Evolutionary conservation across 108 stramenopile genomes (phyloP).

Genomic region (Cylindrotheca closterium): DNA sequence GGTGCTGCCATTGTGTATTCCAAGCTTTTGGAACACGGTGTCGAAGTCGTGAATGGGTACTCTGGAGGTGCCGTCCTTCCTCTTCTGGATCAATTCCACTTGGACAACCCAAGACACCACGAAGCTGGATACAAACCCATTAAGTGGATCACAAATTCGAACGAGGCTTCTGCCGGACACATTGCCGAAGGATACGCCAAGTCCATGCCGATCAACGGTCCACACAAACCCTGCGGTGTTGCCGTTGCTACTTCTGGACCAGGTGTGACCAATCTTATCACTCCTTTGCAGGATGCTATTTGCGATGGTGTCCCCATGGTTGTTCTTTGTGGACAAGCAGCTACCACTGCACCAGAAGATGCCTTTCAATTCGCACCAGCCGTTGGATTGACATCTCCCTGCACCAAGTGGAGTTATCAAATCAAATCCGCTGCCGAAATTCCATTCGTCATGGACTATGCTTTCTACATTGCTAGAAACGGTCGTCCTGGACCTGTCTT

Average conservation of each 20-base stretch:
- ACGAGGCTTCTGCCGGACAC: constrained; percentile 83
- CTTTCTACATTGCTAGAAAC: constrained; percentile 82
- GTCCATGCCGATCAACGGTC: constrained; percentile 54
- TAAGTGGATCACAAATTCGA: constrained; percentile 91
- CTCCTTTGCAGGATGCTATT: constrained; percentile 85
- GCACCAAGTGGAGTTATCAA: constrained; percentile 90
- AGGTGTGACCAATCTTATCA: constrained; percentile 90
- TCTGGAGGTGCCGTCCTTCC: constrained; percentile 92
- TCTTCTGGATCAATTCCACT: constrained; percentile 86
- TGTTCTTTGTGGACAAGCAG: constrained; percentile 88
- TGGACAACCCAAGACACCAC: constrained; percentile 71
- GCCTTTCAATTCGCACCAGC: constrained; percentile 87
- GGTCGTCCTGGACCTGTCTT: constrained; percentile 94
- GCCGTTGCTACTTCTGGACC: constrained; percentile 92
- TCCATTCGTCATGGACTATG: constrained; percentile 89
- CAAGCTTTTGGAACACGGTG: constrained; percentile 78
- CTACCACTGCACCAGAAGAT: constrained; percentile 77
- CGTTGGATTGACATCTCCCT: constrained; percentile 81
- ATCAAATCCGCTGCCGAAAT: constrained; percentile 88
- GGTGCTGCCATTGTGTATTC: constrained; percentile 85
- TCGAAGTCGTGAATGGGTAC: constrained; percentile 88
- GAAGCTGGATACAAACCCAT: constrained; percentile 46
- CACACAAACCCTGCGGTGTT: constrained; percentile 79
- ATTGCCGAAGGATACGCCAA: constrained; percentile 91
- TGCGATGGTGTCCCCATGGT: constrained; percentile 91